These are phyloP conservation scores for Trichosporon inkin DNA, from an alignment of 1,284 basidiomycete genomes.

Conservation along the genomic window DNA sequence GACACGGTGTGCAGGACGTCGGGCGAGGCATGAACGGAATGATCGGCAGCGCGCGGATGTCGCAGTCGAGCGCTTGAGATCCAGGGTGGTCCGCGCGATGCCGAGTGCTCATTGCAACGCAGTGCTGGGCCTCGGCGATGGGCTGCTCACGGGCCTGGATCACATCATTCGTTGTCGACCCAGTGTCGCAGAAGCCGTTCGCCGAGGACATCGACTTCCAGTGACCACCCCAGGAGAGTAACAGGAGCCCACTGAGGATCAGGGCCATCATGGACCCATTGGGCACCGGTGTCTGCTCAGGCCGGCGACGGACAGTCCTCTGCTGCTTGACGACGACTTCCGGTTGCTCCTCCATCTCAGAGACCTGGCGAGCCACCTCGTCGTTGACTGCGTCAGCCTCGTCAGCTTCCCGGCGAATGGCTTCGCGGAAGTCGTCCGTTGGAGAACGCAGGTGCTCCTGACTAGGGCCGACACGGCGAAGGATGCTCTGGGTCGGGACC, in stretches of 20 bases:
- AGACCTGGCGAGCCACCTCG: conserved; percentile 28
- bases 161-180: conserved; percentile 60
- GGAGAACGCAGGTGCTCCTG: conserved; percentile 36
- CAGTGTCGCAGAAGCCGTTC: conserved; percentile 78
- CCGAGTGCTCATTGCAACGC: conserved; percentile 51
- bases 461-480: conserved; percentile 37
- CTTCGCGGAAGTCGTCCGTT: conserved; percentile 31
- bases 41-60: conserved; percentile 54
- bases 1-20: conserved; percentile 75
- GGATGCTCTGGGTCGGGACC: conserved; percentile 21
- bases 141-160: conserved; percentile 48
- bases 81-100: conserved; percentile 27
- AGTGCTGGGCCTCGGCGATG: conserved; percentile 57
- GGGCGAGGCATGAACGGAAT: conserved; percentile 58
- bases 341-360: not conserved
- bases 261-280: conserved; percentile 46
- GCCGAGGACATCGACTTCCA: conserved; percentile 59
- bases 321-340: conserved; percentile 1
- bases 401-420: conserved; percentile 24
- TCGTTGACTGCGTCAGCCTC: conserved; percentile 36
- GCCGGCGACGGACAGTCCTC: conserved; percentile 11
- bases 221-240: conserved; percentile 51
- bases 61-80: conserved; percentile 27
- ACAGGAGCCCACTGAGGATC: conserved; percentile 52
- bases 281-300: conserved; percentile 13